These are phyloP conservation scores for Smallanthus sonchifolius DNA, from an alignment of 129 eudicot genomes.

Conservation along the genomic window DNA sequence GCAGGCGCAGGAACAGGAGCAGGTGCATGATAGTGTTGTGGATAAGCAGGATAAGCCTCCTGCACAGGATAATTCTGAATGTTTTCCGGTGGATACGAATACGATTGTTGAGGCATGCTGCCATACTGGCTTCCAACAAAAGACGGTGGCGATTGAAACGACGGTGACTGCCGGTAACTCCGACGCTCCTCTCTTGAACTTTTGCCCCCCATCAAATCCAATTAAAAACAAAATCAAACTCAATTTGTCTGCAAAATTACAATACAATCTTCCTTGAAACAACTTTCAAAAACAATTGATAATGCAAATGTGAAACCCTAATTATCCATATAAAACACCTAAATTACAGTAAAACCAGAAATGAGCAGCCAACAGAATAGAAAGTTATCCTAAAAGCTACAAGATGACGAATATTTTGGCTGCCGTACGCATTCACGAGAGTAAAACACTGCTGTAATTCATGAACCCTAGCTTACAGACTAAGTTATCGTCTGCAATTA, in stretches of 20 bases:
- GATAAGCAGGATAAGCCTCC: constrained; percentile 45
- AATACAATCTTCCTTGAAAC: neutral
- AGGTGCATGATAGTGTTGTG: constrained; percentile 46
- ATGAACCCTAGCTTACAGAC: constrained; percentile 11
- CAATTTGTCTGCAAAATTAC: constrained; percentile 20
- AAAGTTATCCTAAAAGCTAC: neutral
- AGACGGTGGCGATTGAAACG: constrained; percentile 51
- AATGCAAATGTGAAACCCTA: neutral
- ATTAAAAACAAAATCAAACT: neutral
- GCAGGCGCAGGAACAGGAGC: constrained; percentile 38
- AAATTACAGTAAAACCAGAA: neutral
- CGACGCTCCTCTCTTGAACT: constrained; percentile 46
- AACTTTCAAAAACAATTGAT: neutral
- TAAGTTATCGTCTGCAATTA: neutral
- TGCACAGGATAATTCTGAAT: constrained; percentile 44
- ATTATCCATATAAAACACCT: neutral
- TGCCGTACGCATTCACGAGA: neutral
- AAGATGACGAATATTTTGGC: neutral
- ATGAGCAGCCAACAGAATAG: neutral
- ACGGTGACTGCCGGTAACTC: constrained; percentile 52
- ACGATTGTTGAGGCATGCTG: constrained; percentile 31
- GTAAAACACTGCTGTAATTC: constrained; percentile 2
- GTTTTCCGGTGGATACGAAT: constrained; percentile 35
- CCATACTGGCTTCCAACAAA: constrained; percentile 44
- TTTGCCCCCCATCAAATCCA: constrained; percentile 61